Base-by-base conservation (phyloP, 2,329 filamentous ascomycete genomes). In the Fusarium bulbicola region DNA sequence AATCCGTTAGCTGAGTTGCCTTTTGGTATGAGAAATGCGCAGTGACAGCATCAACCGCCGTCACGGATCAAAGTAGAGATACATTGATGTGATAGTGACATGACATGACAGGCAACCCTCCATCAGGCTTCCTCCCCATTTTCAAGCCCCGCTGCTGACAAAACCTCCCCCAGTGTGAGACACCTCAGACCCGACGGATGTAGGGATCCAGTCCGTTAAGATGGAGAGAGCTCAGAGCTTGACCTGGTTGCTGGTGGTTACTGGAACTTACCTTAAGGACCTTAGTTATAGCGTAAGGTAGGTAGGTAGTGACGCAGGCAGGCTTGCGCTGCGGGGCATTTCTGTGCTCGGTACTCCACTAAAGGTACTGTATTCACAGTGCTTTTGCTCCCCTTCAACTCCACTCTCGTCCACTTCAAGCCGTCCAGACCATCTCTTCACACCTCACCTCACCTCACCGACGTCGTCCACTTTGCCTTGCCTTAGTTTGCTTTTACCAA, bases 361-460 rank as follows among this genome's bases (percentile, higher is more conserved):
- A 53, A 54, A 72, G 58, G 66, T 59, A 43, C 63, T 67, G 52
- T 65, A 72, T 75, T 70, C 71, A 67, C 67, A 63, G 65, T 62
- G 70, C 63, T 67, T 36, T 42, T 47, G 39, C 45, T 61, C 58
- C 70, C 62, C 45, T 54, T 53, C 57, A 73, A 64, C 72, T 67
- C 67, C 72, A 75, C 73, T 76, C 50, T 66, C 61, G 66, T 65
- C 68, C 68, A 68, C 52, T 49, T 54, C 49, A 63, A 50, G 26
- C 47, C 40, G 53, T 58, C 56, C 58, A 64, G 58, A 64, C 59
- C 69, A 70, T 72, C 70, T 68, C 59, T 74, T 74, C 69, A 74
- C 73, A 72, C 63, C 63, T 74, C 69, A 73, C 74, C 68, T 74
- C 70, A 77, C 75, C 65, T 74, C 73, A 76, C 73, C 76, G 68